A percentile compares a stretch with the other conserved stretches of the same genome.
Evolutionary conservation across 352 stramenopile genomes (phyloP).

Genomic region (Phytopythium cucurbitacearum): DNA sequence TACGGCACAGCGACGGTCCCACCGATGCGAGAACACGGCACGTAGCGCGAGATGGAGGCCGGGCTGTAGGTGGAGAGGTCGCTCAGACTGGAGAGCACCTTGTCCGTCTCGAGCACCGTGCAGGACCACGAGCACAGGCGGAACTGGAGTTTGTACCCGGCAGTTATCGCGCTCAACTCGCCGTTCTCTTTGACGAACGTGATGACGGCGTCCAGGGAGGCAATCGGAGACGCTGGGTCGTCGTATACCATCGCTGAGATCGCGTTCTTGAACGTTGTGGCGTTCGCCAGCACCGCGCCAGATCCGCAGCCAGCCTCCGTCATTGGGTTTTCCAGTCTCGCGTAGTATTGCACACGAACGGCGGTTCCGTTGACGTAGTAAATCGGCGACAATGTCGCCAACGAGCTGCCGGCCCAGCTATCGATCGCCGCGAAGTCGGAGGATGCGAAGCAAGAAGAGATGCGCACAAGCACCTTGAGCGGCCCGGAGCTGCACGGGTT

Average conservation of each 20-base stretch:
- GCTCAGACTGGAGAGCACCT: background rate
- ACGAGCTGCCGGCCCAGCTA: background rate
- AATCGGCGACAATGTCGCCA: background rate
- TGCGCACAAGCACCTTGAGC: background rate
- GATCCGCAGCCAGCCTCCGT: background rate
- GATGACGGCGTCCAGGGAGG: background rate
- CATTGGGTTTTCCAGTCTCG: too few relatives aligned
- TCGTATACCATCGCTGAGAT: background rate
- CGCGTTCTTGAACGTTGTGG: background rate
- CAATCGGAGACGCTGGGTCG: background rate
- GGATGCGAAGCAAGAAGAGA: background rate
- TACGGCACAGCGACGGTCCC: constrained; percentile 25
- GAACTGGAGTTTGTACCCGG: background rate
- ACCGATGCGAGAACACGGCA: constrained; percentile 17
- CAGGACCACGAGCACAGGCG: background rate
- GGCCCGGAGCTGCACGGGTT: background rate
- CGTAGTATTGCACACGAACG: background rate
- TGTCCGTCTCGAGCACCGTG: background rate
- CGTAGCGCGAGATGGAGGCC: constrained; percentile 18
- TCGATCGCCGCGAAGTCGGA: background rate
- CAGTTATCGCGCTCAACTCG: background rate
- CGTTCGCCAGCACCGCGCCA: background rate
- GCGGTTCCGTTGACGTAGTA: background rate
- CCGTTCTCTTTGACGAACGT: constrained; percentile 1
- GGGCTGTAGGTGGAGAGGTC: constrained; percentile 40